Percentiles rank a stretch among this genome's conserved stretches.
Conservation (phyloP, 495 filamentous ascomycete genomes). For the Corynascus novoguineensis region DNA sequence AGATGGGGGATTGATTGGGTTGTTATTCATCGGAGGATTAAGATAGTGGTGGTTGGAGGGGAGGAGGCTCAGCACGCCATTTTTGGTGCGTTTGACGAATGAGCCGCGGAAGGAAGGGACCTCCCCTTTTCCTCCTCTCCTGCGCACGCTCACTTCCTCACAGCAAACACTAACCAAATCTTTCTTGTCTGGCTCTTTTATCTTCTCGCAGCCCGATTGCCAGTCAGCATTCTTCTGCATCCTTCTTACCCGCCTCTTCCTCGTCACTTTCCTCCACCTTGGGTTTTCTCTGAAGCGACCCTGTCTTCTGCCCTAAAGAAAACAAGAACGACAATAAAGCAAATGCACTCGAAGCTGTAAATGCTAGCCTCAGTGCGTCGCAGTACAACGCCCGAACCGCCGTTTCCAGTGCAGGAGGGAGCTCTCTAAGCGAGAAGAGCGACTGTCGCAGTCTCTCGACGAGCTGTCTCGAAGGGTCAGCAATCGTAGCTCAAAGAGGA, state of each 20-base stretch:
- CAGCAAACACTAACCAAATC: too few species aligned
- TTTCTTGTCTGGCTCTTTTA: too few species aligned
- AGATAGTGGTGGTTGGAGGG: too few species aligned
- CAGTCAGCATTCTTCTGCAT: background rate
- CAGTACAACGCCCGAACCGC: conserved; percentile 48
- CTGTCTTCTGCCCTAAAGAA: conserved; percentile 27
- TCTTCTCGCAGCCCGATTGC: too few species aligned
- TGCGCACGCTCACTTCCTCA: too few species aligned
- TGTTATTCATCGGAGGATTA: too few species aligned
- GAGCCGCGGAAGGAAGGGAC: too few species aligned
- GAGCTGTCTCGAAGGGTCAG: conserved; percentile 29
- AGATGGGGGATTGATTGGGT: too few species aligned
- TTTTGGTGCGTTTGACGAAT: too few species aligned
- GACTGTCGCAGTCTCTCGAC: conserved; percentile 52
- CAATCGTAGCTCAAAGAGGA: background rate
- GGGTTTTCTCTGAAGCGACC: conserved; percentile 19
- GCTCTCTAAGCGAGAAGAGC: conserved; percentile 44
- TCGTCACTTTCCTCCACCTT: background rate
- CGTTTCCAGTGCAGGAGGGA: conserved; percentile 43
- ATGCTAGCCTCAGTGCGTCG: conserved; percentile 45
- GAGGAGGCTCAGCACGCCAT: too few species aligned
- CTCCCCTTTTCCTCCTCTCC: too few species aligned
- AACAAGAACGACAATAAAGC: conserved; percentile 32
- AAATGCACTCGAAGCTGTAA: conserved; percentile 44
- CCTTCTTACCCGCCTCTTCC: background rate